These are phyloP conservation scores for Leccinum variicolor DNA, from an alignment of 768 basidiomycete species.

Conservation along the genomic window DNA sequence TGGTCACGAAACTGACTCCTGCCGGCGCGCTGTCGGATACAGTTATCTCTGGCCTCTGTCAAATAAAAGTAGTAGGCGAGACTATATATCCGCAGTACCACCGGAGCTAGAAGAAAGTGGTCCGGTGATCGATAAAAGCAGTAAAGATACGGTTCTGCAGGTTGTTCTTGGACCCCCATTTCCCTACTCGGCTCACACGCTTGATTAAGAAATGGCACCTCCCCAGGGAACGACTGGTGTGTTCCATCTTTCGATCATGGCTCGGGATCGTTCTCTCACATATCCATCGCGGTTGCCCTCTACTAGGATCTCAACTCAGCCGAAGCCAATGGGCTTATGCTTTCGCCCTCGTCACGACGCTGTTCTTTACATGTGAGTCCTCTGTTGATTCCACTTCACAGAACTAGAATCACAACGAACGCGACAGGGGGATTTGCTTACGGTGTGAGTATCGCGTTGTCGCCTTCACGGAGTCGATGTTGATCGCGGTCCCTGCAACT, in stretches of 20 bases:
- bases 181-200: conserved; percentile 1
- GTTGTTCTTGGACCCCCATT: conserved; percentile 3
- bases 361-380: conserved; percentile 69
- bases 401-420: neutral
- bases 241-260: conserved; percentile 1
- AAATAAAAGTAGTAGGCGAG: neutral
- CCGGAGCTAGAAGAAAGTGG: neutral
- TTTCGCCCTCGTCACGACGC: conserved; percentile 66
- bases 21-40: neutral
- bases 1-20: neutral
- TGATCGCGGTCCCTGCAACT: conserved; percentile 29
- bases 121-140: conserved; percentile 11
- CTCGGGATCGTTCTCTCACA: neutral
- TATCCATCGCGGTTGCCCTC: neutral
- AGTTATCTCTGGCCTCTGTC: neutral
- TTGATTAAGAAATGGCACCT: conserved; percentile 31
- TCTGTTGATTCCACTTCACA: neutral
- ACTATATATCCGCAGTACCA: conserved; percentile 3
- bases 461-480: neutral
- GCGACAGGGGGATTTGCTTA: conserved; percentile 64
- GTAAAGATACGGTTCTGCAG: neutral
- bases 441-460: conserved; percentile 40
- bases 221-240: conserved; percentile 42
- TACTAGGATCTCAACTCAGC: conserved; percentile 39
- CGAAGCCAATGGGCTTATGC: conserved; percentile 50